Evolutionary conservation across 2,329 filamentous ascomycete genomes (phyloP).

Genomic region (Xylaria sp.): DNA sequence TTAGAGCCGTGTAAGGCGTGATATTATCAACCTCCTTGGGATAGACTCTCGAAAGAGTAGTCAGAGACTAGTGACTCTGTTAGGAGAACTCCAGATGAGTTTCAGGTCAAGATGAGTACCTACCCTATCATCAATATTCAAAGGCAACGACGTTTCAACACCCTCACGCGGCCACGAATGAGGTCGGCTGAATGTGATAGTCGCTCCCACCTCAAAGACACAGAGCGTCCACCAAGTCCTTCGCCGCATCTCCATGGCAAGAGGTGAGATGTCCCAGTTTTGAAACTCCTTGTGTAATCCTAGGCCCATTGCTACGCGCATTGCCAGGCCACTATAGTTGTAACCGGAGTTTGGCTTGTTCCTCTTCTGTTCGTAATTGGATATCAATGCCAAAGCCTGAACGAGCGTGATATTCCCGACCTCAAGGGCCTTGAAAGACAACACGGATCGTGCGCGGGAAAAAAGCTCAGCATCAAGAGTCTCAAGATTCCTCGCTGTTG

Average conservation of each 20-base stretch:
- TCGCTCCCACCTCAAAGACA: constrained; percentile 52
- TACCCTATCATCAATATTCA: constrained; percentile 22
- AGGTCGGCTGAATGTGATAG: constrained; percentile 53
- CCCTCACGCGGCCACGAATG: constrained; percentile 21
- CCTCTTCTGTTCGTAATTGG: constrained; percentile 57
- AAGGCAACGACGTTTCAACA: constrained; percentile 20
- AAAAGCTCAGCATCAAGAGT: constrained; percentile 16
- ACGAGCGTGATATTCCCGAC: constrained; percentile 49
- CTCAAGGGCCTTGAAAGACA: constrained; percentile 45
- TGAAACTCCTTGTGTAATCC: constrained; percentile 60
- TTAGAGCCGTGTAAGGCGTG: constrained; percentile 21
- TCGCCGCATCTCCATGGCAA: constrained; percentile 50
- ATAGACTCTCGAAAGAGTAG: constrained; percentile 18
- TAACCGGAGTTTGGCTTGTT: constrained; percentile 63
- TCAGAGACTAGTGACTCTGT: constrained; percentile 11
- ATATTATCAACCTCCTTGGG: constrained; percentile 10
- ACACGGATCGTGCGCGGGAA: constrained; percentile 11
- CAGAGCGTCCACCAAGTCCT: constrained; percentile 55
- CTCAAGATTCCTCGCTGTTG: constrained; percentile 21
- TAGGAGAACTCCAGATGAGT: neutral
- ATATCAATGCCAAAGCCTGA: constrained; percentile 48
- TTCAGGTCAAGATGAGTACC: neutral
- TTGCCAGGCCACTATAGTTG: constrained; percentile 60
- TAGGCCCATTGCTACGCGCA: constrained; percentile 61
- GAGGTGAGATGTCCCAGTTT: constrained; percentile 47